Base-by-base conservation (phyloP, 345 rosid species). In the Sonneratia alba region DNA sequence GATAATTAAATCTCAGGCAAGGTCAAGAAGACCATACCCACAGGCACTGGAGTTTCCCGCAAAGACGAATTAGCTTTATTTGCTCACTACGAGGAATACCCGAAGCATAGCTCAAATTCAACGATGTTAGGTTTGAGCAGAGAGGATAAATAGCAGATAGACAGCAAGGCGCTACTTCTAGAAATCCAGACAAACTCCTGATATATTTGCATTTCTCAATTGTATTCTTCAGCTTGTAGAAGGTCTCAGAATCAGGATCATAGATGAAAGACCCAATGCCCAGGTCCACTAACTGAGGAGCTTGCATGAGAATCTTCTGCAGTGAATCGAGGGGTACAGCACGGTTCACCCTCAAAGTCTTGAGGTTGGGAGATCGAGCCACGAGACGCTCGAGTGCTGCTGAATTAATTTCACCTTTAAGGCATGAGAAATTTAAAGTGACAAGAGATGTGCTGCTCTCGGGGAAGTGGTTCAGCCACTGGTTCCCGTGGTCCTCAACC, bases 391-490 rank as follows among this genome's bases (percentile, higher is more conserved):
- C 97, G 19, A 95, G 82, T 69, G 91, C 93, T 70, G 85, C 79
- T 40, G 87, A 77, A 68, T 87, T 92, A 67, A 85, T 86, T 42
- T 92, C 95, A 69, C 97, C 99, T 77, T 84, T 92, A 38, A 95
- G 97, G 83, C 99, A 92, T 16, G 99, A 89, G 72, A 95, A 90
- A 81, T 95, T 92, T 71, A 95, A 83, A 42, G 96, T 87, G 43
- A 80, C 88, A 4, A 95, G 96, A 71, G 91, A 85, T 0, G 97
- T 95, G 67, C 78, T 82, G 75, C 80, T 83, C 36, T 95, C 97
- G 13, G 92, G 96, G 69, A 95, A 92, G 85, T 91, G 84, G 79
- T 88, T 92, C 11, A 95, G 84, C 99, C 99, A 95, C 73, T 92
- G 96, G 70, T 96, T 95, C 78, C 93, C 83, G 37, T 85, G 88